phyloP scores from a whole-genome alignment of 2,329 filamentous ascomycete genomes.

The Aspergillus sp. region DNA sequence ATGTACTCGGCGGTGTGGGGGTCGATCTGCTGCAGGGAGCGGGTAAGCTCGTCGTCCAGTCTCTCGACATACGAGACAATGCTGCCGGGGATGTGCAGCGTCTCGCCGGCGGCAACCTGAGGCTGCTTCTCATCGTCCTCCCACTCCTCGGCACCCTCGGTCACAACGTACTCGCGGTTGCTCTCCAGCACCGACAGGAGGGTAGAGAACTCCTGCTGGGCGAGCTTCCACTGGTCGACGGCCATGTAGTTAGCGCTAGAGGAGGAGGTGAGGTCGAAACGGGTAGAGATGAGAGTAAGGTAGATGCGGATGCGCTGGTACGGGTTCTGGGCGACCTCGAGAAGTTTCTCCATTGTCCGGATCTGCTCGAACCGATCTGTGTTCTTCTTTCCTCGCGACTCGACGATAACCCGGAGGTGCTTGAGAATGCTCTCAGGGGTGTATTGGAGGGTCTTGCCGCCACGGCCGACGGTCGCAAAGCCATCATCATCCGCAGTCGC shows the following conservation, averaged over 20 bases:
- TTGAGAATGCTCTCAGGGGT: slow-evolving; percentile 98
- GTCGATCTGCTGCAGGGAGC: slow-evolving; percentile 96
- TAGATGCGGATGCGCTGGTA: slow-evolving; percentile 95
- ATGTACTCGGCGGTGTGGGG: slow-evolving; percentile 99
- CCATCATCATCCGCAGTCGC: slow-evolving; percentile 63
- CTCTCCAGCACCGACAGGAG: slow-evolving; percentile 77
- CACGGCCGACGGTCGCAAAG: slow-evolving; percentile 83
- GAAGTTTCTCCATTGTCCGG: slow-evolving; percentile 92
- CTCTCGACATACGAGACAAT: slow-evolving; percentile 92
- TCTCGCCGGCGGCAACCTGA: slow-evolving; percentile 67
- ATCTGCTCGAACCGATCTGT: slow-evolving; percentile 95
- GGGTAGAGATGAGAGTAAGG: slow-evolving; percentile 83
- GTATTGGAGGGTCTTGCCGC: slow-evolving; percentile 84
- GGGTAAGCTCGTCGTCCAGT: slow-evolving; percentile 93
- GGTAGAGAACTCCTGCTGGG: slow-evolving; percentile 77
- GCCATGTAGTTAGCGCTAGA: slow-evolving; percentile 75
- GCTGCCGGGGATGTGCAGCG: slow-evolving; percentile 88
- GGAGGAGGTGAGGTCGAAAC: slow-evolving; percentile 87
- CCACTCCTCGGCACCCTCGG: slow-evolving; percentile 95
- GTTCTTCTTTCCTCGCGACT: slow-evolving; percentile 98
- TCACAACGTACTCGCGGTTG: slow-evolving; percentile 76
- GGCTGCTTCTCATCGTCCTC: slow-evolving; percentile 97
- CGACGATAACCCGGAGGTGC: slow-evolving; percentile 86
- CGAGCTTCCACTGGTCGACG: slow-evolving; percentile 94
- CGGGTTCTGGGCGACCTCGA: slow-evolving; percentile 82